Conservation (phyloP, 2,329 filamentous ascomycete species). For the Leptographium procerum region DNA sequence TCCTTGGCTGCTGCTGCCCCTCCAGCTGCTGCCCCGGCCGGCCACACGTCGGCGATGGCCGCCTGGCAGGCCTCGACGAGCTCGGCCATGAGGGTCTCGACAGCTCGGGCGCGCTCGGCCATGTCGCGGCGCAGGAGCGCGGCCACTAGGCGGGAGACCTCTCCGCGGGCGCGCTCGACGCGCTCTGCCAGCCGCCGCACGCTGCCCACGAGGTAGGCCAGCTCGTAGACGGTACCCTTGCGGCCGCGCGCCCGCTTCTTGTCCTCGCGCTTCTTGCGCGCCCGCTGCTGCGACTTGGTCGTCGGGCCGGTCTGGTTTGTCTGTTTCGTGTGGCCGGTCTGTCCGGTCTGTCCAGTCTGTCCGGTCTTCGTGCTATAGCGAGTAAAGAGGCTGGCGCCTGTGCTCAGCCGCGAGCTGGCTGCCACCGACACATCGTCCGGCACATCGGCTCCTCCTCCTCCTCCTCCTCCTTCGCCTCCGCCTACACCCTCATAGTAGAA, state of each 20-base stretch:
- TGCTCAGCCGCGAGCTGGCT: slow-evolving; percentile 66
- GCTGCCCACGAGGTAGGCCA: slow-evolving; percentile 89
- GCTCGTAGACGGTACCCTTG: slow-evolving; percentile 95
- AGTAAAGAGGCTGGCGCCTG: slow-evolving; percentile 82
- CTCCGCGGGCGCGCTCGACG: slow-evolving; percentile 59
- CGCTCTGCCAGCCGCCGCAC: slow-evolving; percentile 74
- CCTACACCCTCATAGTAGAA: slow-evolving; percentile 83
- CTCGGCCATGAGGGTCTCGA: slow-evolving; percentile 63
- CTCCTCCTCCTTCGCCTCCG: slow-evolving; percentile 36
- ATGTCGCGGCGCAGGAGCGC: slow-evolving; percentile 71
- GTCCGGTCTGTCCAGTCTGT: slow-evolving; percentile 24
- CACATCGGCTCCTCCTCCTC: slow-evolving; percentile 28
- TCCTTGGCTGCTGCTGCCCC: background rate
- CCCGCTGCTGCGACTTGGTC: slow-evolving; percentile 49
- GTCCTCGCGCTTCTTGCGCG: slow-evolving; percentile 74
- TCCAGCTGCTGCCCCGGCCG: slow-evolving; percentile 14
- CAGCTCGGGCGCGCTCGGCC: slow-evolving; percentile 72
- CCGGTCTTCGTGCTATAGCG: slow-evolving; percentile 70
- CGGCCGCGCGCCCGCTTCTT: slow-evolving; percentile 89
- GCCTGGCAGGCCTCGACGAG: slow-evolving; percentile 58
- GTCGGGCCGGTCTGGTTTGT: slow-evolving; percentile 11
- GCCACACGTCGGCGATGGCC: slow-evolving; percentile 59
- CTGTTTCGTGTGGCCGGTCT: slow-evolving; percentile 7
- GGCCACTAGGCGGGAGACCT: slow-evolving; percentile 63
- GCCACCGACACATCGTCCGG: slow-evolving; percentile 91